A percentile compares a stretch with the other conserved stretches of the same genome.
Evolutionary conservation across 352 stramenopile genomes (phyloP).

Genomic region (Globisporangium spiculum): DNA sequence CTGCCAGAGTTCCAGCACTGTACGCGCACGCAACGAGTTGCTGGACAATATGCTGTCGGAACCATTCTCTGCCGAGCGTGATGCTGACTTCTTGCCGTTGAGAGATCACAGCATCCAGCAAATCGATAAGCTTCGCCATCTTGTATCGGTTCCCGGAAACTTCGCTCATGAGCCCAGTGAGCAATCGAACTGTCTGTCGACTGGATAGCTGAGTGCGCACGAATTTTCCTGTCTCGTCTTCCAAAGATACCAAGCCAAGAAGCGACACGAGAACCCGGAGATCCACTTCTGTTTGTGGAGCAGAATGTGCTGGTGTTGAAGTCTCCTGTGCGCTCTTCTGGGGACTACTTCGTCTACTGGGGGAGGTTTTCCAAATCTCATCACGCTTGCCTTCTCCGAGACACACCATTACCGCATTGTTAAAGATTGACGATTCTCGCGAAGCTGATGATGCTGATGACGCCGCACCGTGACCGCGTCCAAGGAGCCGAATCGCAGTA

Average conservation of each 20-base stretch:
- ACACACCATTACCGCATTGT: conserved; percentile 13
- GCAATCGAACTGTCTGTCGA: conserved; percentile 27
- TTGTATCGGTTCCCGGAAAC: conserved; percentile 19
- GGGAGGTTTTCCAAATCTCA: conserved; percentile 1
- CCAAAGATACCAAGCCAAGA: conserved; percentile 20
- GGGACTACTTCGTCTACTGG: neutral
- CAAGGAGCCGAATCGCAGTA: conserved; percentile 1
- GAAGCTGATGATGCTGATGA: neutral
- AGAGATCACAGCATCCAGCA: conserved; percentile 32
- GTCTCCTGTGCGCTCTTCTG: neutral
- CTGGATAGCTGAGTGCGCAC: conserved; percentile 41
- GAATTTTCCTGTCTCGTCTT: conserved; percentile 32
- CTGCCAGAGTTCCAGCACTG: conserved; percentile 13
- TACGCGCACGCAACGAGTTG: conserved; percentile 49
- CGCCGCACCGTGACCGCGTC: neutral
- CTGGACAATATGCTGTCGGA: conserved; percentile 40
- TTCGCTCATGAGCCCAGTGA: conserved; percentile 25
- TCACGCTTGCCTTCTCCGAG: conserved; percentile 11
- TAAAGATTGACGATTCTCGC: conserved; percentile 8
- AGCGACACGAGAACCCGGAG: conserved; percentile 23
- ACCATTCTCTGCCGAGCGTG: conserved; percentile 28
- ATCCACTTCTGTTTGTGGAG: conserved; percentile 12
- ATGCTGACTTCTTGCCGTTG: conserved; percentile 16
- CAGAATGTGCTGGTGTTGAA: neutral
- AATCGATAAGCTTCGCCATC: conserved; percentile 34